These are phyloP conservation scores for Pontederia paniculata DNA, from an alignment of 176 grass and related monocot genomes.

Conservation along the genomic window DNA sequence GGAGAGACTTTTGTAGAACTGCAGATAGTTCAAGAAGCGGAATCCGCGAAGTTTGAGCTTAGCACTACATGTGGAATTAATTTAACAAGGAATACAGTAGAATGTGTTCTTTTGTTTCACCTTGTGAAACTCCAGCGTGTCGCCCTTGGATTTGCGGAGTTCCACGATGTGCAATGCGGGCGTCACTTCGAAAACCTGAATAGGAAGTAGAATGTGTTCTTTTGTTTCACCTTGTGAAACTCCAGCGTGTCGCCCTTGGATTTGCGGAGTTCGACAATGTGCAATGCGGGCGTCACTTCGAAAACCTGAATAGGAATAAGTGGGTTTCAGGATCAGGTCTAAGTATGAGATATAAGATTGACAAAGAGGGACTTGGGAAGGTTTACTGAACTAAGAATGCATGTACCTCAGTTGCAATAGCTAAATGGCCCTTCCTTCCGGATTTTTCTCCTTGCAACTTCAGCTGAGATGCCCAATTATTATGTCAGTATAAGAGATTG, in stretches of 20 bases:
- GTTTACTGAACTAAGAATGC: neutral
- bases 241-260: conserved; percentile 87
- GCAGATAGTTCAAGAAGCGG: neutral
- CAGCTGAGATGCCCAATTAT: conserved; percentile 34
- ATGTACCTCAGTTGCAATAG: conserved; percentile 76
- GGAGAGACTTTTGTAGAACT: conserved; percentile 78
- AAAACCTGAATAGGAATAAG: conserved; percentile 48
- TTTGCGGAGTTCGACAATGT: conserved; percentile 89
- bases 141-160: conserved; percentile 79
- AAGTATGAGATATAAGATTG: neutral
- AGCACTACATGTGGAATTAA: too few species aligned
- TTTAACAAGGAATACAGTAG: neutral
- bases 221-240: conserved; percentile 54
- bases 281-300: conserved; percentile 80
- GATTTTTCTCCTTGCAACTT: conserved; percentile 89
- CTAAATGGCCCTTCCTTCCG: conserved; percentile 96
- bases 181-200: conserved; percentile 83
- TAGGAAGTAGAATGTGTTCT: neutral
- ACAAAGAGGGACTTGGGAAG: too few species aligned
- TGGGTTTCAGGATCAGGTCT: conserved; percentile 6
- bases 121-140: conserved; percentile 88
- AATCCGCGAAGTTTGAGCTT: neutral
- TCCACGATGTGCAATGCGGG: conserved; percentile 91
- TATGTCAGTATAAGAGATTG: neutral
- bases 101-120: conserved; percentile 11